Evolutionary conservation across 1,284 basidiomycete genomes (phyloP).

Genomic region (Fomitiporia mediterranea): DNA sequence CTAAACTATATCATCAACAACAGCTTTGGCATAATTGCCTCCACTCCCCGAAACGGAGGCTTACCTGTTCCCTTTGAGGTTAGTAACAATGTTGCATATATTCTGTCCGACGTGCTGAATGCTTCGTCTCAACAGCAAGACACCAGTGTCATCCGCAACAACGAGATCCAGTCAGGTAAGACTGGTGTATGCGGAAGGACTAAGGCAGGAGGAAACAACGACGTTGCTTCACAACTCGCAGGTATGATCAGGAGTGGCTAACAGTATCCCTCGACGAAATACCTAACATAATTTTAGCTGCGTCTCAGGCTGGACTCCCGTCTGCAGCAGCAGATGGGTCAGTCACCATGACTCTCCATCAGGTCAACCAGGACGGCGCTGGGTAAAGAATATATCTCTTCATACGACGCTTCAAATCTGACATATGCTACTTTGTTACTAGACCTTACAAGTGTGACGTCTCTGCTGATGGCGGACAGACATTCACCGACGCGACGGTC

Average conservation of each 20-base stretch:
- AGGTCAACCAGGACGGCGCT: slow-evolving; percentile 27
- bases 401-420: neutral
- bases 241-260: neutral
- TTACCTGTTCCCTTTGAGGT: slow-evolving; percentile 25
- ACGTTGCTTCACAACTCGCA: slow-evolving; percentile 23
- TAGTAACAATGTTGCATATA: neutral
- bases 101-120: no score
- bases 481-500: slow-evolving; percentile 24
- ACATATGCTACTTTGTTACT: neutral
- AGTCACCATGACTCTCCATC: slow-evolving; percentile 27
- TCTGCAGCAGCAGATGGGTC: slow-evolving; percentile 21
- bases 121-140: slow-evolving; percentile 21
- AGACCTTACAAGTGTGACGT: slow-evolving; percentile 25
- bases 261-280: neutral
- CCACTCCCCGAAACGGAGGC: slow-evolving; percentile 27
- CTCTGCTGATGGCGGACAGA: slow-evolving; percentile 24
- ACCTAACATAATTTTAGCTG: slow-evolving; percentile 15
- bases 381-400: slow-evolving; percentile 20
- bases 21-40: slow-evolving; percentile 25
- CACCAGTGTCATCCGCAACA: slow-evolving; percentile 25
- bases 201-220: slow-evolving; percentile 24
- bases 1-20: neutral
- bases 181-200: slow-evolving; percentile 26
- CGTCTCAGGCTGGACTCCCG: slow-evolving; percentile 23
- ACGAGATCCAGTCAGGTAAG: slow-evolving; percentile 23